phyloP scores from a whole-genome alignment of 192 early-diverging fungal genomes.

The Coemansia asiatica region DNA sequence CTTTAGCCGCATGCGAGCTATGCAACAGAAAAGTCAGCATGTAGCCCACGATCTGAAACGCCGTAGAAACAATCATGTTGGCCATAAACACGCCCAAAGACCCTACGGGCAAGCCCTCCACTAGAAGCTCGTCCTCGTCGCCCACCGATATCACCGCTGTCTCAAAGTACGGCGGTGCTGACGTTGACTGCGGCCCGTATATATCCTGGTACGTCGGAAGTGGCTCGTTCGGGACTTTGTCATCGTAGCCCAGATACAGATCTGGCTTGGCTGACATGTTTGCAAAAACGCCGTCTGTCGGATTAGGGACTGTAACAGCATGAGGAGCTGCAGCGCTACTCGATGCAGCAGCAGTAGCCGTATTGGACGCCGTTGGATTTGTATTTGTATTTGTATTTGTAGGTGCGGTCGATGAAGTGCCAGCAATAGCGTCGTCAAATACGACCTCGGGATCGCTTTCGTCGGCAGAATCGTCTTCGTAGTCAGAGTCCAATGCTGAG shows the following conservation, averaged over 20 bases:
- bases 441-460: slow-evolving; percentile 14
- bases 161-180: slow-evolving; percentile 73
- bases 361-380: background rate
- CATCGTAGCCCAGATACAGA: slow-evolving; percentile 48
- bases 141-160: slow-evolving; percentile 73
- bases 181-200: slow-evolving; percentile 60
- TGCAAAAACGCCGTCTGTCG: slow-evolving; percentile 58
- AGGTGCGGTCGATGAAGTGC: background rate
- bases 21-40: slow-evolving; percentile 89
- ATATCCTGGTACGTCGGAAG: slow-evolving; percentile 73
- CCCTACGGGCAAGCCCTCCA: slow-evolving; percentile 92
- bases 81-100: slow-evolving; percentile 72
- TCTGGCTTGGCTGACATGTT: slow-evolving; percentile 58
- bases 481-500: slow-evolving; percentile 39
- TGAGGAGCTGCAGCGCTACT: background rate
- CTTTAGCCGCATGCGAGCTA: slow-evolving; percentile 84
- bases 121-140: slow-evolving; percentile 81
- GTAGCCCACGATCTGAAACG: slow-evolving; percentile 84
- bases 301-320: slow-evolving; percentile 11
- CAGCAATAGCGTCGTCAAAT: slow-evolving; percentile 7
- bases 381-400: background rate
- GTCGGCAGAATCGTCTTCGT: slow-evolving; percentile 12
- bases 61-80: slow-evolving; percentile 77
- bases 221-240: slow-evolving; percentile 47
- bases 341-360: background rate